Evolutionary conservation across 306 rosid species (phyloP), one percentile per base, ranked within the genome.

Genomic region (Vicia sativa): DNA sequence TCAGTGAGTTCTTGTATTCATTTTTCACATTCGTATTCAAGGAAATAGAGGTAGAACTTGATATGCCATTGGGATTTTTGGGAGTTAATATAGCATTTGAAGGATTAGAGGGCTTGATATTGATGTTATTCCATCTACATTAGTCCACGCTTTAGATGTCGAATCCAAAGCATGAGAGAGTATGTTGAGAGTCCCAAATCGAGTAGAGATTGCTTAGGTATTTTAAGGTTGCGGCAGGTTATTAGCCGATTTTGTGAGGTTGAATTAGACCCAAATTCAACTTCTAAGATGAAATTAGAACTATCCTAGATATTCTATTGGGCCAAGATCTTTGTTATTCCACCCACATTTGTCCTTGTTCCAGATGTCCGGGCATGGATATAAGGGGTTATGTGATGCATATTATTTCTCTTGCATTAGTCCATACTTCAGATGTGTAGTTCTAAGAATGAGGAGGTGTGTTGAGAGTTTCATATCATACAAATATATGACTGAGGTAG

Each of bases 1-100:
- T 70, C 86, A 62, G 98, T 87, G 80, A 90, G 98, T 92, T 60
- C 67, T 35, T 25, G 28, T 16, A 46, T 65, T 72, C 41, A 11
- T 12, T 31, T 14, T 59, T 56, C 44, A 58, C 53, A 9, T 59
- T 37, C 49, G 45, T 15, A 21, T 50, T 11, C 15, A 46, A 56
- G 61, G 60, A 56, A 66, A 56, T 45, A 65, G 48, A 9, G 26
- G 35, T 41, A n/a, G 38, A 65, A 10, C 14, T 31, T 64, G 49
- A 55, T 62, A 38, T 53, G 34, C 13, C 37, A 19, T 35, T n/a
- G 11, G 11, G 76, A 46, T 19, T 62, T 72, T 31, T 58, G 67
- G 29, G 41, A 49, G 31, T 34, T n/a, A 61, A n/a, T 46, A 2
- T n/a, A 29, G 31, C 25, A 49, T 35, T 71, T 64, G 52, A 60